Base-by-base conservation (phyloP, 345 rosid genomes). In the Lepidium didymum region DNA sequence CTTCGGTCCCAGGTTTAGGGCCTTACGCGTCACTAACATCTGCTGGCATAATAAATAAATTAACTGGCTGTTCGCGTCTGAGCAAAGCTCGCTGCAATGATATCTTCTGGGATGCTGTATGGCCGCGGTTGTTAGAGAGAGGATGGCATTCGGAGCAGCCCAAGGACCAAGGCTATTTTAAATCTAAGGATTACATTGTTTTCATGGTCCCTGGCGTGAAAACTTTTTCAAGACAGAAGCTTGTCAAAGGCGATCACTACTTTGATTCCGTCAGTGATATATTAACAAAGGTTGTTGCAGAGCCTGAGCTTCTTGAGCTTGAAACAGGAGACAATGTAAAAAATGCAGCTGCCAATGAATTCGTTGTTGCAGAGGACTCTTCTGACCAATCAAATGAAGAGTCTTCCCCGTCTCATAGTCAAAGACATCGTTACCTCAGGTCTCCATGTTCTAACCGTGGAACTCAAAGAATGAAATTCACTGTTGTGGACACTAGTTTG, bases 71-170 rank as follows among this genome's bases (percentile, higher is more conserved):
- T 54, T 73, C 77, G 40, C 84, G 92, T 49, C 72, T 86, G 75
- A 85, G 92, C 81, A 89, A 89, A 80, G 86, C 87, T 35, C 92
- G 90, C 11, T 78, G 80, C 60, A 85, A 61, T 65, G 90, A 89
- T 78, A 82, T 89, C 49, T 89, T 86, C 60, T 86, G 96, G 96
- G 92, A 86, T 68, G 90, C 90, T 47, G 87, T 86, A 55, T 89
- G 96, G 96, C 96, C 96, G 1, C 90, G 88, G 53, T 74, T 89
- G 72, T 81, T 89, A 7, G 96, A 86, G 19, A 76, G 84, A 77
- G 92, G 96, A 69, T 89, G 96, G 96, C 86, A 72, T 70, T 89
- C 92, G 19, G 90, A 89, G 79, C 86, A 86, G 77, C 85, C 85
- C 0, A 68, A 78, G 69, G 64, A 86, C 70, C 78, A 67, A 51